Percentiles rank a stretch among this genome's conserved stretches.
Conservation (phyloP, 306 rosid genomes). For the Prunus mongolica region DNA sequence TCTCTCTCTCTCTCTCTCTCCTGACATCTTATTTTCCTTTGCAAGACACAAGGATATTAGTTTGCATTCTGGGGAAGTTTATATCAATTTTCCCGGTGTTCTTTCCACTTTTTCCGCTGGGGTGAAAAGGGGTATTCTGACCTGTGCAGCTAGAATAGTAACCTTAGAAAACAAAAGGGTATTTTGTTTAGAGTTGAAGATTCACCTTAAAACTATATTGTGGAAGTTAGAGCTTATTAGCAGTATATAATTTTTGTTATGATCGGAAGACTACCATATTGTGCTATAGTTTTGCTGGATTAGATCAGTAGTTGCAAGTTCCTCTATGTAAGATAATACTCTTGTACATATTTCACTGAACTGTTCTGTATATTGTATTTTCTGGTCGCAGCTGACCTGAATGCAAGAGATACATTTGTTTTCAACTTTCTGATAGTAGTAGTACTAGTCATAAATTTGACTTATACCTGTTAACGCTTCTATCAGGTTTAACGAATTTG, state of each 20-base stretch:
- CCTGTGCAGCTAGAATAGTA: neutral
- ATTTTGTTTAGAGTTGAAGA: neutral
- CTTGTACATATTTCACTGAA: neutral
- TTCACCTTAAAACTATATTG: neutral
- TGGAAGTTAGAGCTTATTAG: neutral
- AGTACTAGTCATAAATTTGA: neutral
- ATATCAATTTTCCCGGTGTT: no score
- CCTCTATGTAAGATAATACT: neutral
- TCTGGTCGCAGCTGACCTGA: neutral
- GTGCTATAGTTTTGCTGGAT: neutral
- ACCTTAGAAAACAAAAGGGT: no score
- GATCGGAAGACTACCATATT: neutral
- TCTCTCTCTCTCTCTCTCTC: neutral
- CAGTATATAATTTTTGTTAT: neutral
- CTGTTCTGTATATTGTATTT: neutral
- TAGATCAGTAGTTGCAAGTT: neutral
- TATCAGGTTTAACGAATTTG: slow-evolving; percentile 57
- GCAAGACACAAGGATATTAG: neutral
- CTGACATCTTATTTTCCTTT: neutral
- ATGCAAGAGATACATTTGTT: neutral
- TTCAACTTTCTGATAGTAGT: neutral
- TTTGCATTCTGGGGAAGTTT: neutral
- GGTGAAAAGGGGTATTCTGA: neutral
- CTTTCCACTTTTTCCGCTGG: no score
- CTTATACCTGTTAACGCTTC: neutral